Evolutionary conservation across 2,329 filamentous ascomycete species (phyloP).

Genomic region (Verticillium alfalfae): DNA sequence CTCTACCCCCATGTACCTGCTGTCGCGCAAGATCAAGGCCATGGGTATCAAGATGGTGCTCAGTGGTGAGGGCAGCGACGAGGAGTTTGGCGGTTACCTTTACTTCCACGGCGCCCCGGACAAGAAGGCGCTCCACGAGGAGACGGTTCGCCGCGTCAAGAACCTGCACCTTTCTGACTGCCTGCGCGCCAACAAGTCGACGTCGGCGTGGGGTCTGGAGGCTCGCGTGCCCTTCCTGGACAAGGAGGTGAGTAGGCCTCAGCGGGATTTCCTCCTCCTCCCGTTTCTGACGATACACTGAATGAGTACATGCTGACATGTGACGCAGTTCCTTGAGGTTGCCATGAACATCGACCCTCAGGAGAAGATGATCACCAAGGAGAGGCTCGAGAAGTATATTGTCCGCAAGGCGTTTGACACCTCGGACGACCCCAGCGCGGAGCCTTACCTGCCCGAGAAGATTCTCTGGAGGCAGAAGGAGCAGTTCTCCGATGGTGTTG

Average conservation of each 20-base stretch:
- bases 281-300: neutral
- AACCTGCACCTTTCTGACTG: conserved; percentile 96
- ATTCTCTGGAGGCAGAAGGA: conserved; percentile 99
- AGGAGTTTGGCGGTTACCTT: conserved; percentile 97
- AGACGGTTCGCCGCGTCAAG: conserved; percentile 91
- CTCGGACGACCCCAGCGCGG: conserved; percentile 69
- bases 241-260: conserved; percentile 60
- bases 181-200: conserved; percentile 97
- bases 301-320: neutral
- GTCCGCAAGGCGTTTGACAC: conserved; percentile 97
- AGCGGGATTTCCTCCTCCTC: neutral
- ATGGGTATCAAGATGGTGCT: conserved; percentile 99
- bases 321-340: conserved; percentile 71
- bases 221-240: conserved; percentile 97
- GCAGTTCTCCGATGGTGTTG: conserved; percentile 97
- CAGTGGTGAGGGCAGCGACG: conserved; percentile 92
- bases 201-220: conserved; percentile 95
- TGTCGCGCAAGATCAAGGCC: conserved; percentile 98
- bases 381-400: conserved; percentile 94
- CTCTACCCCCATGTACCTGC: conserved; percentile 96
- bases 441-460: conserved; percentile 89
- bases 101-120: conserved; percentile 96
- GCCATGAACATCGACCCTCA: conserved; percentile 90
- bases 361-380: conserved; percentile 93
- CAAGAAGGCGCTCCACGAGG: conserved; percentile 89